Evolutionary conservation across 768 basidiomycete species (phyloP).

Genomic region (Termitomyces heimii): DNA sequence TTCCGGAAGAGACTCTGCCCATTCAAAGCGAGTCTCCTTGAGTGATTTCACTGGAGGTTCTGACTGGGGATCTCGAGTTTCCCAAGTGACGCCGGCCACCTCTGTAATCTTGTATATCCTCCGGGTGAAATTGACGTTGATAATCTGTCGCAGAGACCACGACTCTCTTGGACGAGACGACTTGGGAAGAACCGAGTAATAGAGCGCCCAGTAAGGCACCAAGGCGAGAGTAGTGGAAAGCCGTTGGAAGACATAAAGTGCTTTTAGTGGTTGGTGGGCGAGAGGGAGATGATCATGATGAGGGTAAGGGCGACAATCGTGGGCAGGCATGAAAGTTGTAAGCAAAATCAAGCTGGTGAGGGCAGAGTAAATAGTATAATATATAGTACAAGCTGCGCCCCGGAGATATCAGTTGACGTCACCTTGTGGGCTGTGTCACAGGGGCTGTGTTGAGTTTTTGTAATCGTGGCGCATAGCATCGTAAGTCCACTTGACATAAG

Average conservation of each 20-base stretch:
- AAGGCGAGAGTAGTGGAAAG: constrained; percentile 43
- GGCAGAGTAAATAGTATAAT: not conserved
- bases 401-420: not conserved
- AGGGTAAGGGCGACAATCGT: not conserved
- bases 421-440: not conserved
- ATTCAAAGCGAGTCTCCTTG: constrained; percentile 42
- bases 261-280: not conserved
- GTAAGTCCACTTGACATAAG: not conserved
- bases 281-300: not conserved
- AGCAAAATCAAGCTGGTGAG: not conserved
- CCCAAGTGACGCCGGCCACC: constrained; percentile 51
- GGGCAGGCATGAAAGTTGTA: not conserved
- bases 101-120: constrained; percentile 50
- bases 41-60: constrained; percentile 26
- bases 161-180: constrained; percentile 39
- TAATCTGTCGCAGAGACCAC: constrained; percentile 43
- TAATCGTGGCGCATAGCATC: not conserved
- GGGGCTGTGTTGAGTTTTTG: not conserved
- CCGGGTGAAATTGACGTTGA: constrained; percentile 46
- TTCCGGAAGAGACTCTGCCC: constrained; percentile 38
- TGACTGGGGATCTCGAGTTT: constrained; percentile 37
- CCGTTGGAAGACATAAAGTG: constrained; percentile 37
- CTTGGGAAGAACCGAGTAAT: constrained; percentile 38
- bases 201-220: constrained; percentile 38
- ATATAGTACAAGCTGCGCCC: not conserved